Percentiles rank a stretch among this genome's conserved stretches.
Evolutionary conservation across 2,329 filamentous ascomycete species (phyloP).

Genomic region (Biscogniauxia sp.): DNA sequence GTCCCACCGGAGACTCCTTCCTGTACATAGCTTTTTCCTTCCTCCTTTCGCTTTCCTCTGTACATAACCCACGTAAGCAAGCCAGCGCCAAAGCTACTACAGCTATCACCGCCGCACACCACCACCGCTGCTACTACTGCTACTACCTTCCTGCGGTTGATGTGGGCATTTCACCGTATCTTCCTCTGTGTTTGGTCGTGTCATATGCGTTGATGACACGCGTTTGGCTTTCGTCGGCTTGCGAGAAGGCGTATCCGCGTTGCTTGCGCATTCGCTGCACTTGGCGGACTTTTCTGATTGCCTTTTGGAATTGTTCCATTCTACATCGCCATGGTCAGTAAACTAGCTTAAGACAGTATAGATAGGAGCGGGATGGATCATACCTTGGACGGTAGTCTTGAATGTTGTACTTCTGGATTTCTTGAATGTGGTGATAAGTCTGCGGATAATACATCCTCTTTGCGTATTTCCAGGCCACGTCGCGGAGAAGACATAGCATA

Average conservation of each 20-base stretch:
- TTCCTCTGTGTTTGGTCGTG: constrained; percentile 85
- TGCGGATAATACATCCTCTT: constrained; percentile 97
- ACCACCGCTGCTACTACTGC: constrained; percentile 5
- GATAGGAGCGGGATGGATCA: constrained; percentile 31
- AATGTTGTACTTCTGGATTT: constrained; percentile 99
- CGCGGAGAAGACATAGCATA: constrained; percentile 76
- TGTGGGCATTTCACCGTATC: constrained; percentile 88
- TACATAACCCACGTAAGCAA: no score
- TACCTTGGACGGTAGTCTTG: constrained; percentile 96
- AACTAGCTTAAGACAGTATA: constrained; percentile 9
- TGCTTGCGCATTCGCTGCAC: constrained; percentile 99
- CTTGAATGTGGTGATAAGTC: constrained; percentile 96
- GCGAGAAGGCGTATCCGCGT: constrained; percentile 95
- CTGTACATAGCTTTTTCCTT: no score
- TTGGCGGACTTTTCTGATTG: constrained; percentile 95
- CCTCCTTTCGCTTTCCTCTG: no score
- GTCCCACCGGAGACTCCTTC: no score
- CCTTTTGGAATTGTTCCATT: constrained; percentile 99
- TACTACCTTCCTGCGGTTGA: constrained; percentile 28
- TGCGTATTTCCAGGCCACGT: constrained; percentile 95
- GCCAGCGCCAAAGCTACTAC: no score
- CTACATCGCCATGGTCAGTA: constrained; percentile 43
- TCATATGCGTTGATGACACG: constrained; percentile 96
- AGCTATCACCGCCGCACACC: no score
- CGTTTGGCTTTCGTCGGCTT: constrained; percentile 95